Evolutionary conservation across 2,329 filamentous ascomycete genomes (phyloP).

Genomic region (Phaeosphaeriaceae sp.): DNA sequence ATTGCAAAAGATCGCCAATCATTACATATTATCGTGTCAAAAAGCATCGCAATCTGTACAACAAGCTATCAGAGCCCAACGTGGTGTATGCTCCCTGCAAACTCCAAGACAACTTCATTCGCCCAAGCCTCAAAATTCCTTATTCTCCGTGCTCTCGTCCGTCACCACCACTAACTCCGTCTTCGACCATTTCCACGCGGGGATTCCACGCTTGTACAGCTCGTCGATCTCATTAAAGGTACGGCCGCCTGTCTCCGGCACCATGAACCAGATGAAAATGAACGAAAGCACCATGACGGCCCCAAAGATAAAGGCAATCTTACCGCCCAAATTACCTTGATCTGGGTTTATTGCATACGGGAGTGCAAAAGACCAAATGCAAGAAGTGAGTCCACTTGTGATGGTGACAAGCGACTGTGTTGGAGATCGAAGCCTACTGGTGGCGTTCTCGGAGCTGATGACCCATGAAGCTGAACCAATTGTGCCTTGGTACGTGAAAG

Average conservation of each 20-base stretch:
- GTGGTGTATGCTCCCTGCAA: not conserved
- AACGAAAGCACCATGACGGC: slow-evolving; percentile 58
- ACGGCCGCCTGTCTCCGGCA: slow-evolving; percentile 82
- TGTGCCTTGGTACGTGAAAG: slow-evolving; percentile 17
- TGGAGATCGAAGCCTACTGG: slow-evolving; percentile 49
- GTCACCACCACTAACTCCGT: slow-evolving; percentile 15
- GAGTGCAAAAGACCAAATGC: slow-evolving; percentile 19
- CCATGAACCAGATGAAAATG: slow-evolving; percentile 57
- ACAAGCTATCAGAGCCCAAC: not conserved
- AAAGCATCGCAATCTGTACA: not conserved
- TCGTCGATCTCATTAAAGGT: slow-evolving; percentile 30
- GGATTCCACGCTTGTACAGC: slow-evolving; percentile 13
- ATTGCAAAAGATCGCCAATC: not conserved
- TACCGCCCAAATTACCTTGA: slow-evolving; percentile 67
- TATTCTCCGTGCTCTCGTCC: not conserved
- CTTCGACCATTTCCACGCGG: slow-evolving; percentile 16
- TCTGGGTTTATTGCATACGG: slow-evolving; percentile 77
- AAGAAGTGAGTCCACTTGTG: slow-evolving; percentile 18
- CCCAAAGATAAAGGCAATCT: slow-evolving; percentile 63
- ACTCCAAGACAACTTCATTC: not conserved
- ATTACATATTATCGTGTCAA: not conserved
- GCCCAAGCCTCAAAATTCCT: not conserved
- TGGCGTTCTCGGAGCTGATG: slow-evolving; percentile 54
- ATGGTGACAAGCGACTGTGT: slow-evolving; percentile 16
- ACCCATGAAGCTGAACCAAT: slow-evolving; percentile 49